Percentiles rank a stretch among this genome's conserved stretches.
These are phyloP conservation scores for Colletotrichum filicis DNA, from an alignment of 2,329 filamentous ascomycete species.

Conservation along the genomic window DNA sequence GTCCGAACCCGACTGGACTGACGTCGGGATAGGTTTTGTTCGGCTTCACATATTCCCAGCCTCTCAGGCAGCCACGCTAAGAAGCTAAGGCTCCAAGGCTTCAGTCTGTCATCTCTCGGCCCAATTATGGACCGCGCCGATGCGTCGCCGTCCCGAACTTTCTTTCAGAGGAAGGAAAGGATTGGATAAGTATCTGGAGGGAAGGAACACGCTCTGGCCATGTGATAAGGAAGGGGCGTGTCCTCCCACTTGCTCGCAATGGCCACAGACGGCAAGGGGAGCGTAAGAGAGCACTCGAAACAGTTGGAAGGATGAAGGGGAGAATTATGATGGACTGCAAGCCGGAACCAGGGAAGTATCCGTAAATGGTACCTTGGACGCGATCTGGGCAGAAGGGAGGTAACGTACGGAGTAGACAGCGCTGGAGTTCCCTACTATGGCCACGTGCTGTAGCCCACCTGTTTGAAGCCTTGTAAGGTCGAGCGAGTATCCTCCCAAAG, in stretches of 20 bases:
- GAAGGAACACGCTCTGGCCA: not conserved
- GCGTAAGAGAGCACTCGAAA: not conserved
- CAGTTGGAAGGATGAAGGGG: not conserved
- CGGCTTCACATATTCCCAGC: not conserved
- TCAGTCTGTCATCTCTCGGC: not conserved
- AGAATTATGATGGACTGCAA: not conserved
- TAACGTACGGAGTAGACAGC: not conserved
- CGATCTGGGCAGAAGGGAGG: not conserved
- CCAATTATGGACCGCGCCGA: slow-evolving; percentile 19
- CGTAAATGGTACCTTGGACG: not conserved
- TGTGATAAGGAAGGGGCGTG: not conserved
- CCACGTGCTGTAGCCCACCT: slow-evolving; percentile 27
- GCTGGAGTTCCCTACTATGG: not conserved
- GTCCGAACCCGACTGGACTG: slow-evolving; percentile 21
- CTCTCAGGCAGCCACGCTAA: not conserved
- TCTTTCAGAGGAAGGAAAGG: not conserved
- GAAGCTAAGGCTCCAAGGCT: not conserved
- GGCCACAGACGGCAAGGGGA: not conserved
- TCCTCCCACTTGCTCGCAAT: not conserved
- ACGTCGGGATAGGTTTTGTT: slow-evolving; percentile 29
- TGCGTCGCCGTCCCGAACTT: slow-evolving; percentile 8
- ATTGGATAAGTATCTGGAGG: not conserved
- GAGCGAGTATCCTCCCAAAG: not conserved
- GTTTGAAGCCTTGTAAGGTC: slow-evolving; percentile 11
- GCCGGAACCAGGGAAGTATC: not conserved